Evolutionary conservation across 495 filamentous ascomycete species (phyloP), one percentile per base, ranked within the genome.

Genomic region (Massariosphaeria phaeospora): DNA sequence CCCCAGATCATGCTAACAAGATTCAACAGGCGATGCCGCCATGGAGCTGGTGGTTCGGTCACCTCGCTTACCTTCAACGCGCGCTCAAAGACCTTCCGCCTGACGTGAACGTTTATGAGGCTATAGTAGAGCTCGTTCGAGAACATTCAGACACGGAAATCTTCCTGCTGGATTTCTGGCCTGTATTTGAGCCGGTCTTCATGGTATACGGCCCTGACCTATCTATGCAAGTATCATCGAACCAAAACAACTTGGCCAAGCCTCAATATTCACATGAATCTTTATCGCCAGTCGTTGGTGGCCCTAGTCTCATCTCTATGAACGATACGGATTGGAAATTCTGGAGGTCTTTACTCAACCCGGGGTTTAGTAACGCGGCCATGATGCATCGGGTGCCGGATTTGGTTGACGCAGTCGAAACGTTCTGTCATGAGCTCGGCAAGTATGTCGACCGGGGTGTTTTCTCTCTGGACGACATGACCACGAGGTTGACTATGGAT

Each of bases 341-440:
- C 9, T 58, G 55, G 55, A 10, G 55, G 7, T 4, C 27, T 10
- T 17, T 51, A 6, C 47, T 58, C 47, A 58, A 58, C 35, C 55
- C 55, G 3, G 55, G 55, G 3, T 58, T 58, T 39, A 52, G 47
- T 23, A 15, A 38, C 1, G 29, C 25, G 1, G 10, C 11, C 31
- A 26, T 58, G 27, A 39, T 40, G 47, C 21, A 25, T 2, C 13
- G n/a, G 1, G 38, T 45, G 6, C 55, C 55, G 15, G 3, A 4
- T 15, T 38, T 58, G 7, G 47, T 45, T 1, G 17, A 58, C 4
- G 30, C 11, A 9, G 47, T 58, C 5, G 11, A 23, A 20, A 20
- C 31, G 7, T 58, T 51, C 40, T 38, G 39, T 12, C 29, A 58
- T 5, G 30, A 33, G 23, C 26, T 58, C 7, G 27, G 18, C 10